Evolutionary conservation across 495 filamentous ascomycete genomes (phyloP).

Genomic region (Lepidopterella palustris): DNA sequence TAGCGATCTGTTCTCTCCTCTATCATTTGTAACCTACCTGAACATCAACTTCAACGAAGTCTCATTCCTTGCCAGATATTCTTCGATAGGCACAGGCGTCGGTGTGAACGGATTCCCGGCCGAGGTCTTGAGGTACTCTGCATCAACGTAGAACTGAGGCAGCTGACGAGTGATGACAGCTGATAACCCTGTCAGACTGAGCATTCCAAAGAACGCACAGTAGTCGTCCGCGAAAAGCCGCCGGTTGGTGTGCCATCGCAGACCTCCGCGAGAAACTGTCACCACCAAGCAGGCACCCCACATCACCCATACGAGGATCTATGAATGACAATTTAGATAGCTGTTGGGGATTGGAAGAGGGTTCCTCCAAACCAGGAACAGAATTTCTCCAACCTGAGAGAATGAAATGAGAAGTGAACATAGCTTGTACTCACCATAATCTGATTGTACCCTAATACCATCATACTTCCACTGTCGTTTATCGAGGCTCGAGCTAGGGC

Average conservation of each 20-base stretch:
- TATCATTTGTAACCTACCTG: background rate
- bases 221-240: background rate
- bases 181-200: background rate
- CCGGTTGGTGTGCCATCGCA: background rate
- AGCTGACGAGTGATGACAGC: background rate
- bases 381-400: no score
- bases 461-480: background rate
- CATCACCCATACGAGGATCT: background rate
- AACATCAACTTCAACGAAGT: slow-evolving; percentile 26
- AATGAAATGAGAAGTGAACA: background rate
- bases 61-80: slow-evolving; percentile 7
- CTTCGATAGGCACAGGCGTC: background rate
- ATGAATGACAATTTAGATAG: background rate
- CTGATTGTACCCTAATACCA: background rate
- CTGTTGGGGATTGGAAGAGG: background rate
- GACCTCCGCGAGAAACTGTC: background rate
- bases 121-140: background rate
- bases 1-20: background rate
- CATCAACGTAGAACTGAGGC: background rate
- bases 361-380: no score
- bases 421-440: background rate
- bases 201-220: background rate
- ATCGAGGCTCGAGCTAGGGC: no score
- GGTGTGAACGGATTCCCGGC: background rate
- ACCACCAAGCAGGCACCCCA: background rate